These are phyloP conservation scores for Neurospora sp. DNA, from an alignment of 495 filamentous ascomycete species.

Conservation along the genomic window DNA sequence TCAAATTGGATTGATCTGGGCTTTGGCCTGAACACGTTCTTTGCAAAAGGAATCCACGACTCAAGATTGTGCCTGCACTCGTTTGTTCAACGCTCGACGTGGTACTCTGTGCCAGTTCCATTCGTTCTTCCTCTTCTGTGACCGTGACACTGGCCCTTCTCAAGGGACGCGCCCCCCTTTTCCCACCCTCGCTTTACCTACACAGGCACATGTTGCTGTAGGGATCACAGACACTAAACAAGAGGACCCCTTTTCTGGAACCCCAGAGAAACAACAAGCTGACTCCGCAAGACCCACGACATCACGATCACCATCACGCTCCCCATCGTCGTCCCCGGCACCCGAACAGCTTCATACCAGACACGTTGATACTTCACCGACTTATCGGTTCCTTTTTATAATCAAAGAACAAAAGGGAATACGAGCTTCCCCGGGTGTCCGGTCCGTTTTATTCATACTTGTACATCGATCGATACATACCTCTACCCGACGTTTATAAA, in stretches of 20 bases:
- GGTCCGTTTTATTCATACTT: not conserved
- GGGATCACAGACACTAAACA: not conserved
- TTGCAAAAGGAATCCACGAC: not conserved
- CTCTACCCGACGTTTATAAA: not conserved
- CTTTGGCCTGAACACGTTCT: not conserved
- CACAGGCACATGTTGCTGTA: not conserved
- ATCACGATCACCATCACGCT: conserved; percentile 1
- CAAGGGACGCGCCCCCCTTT: conserved; percentile 2
- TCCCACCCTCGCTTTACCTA: not conserved
- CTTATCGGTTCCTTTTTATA: not conserved
- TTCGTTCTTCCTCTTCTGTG: conserved; percentile 35
- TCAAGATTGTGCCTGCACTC: not conserved
- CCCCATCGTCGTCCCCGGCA: not conserved
- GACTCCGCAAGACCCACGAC: not conserved
- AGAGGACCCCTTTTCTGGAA: not conserved
- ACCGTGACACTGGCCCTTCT: conserved; percentile 1
- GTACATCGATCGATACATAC: not conserved
- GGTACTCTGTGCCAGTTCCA: conserved; percentile 52
- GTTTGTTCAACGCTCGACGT: conserved; percentile 3
- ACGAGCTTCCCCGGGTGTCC: not conserved
- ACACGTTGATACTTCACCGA: not conserved
- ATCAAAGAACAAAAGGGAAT: not conserved
- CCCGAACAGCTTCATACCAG: not conserved
- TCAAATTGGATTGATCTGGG: not conserved
- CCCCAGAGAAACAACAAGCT: not conserved